A percentile compares a stretch with the other conserved stretches of the same genome.
These are phyloP conservation scores for Pestalotiopsis sp. DNA, from an alignment of 2,329 filamentous ascomycete species.

Conservation along the genomic window DNA sequence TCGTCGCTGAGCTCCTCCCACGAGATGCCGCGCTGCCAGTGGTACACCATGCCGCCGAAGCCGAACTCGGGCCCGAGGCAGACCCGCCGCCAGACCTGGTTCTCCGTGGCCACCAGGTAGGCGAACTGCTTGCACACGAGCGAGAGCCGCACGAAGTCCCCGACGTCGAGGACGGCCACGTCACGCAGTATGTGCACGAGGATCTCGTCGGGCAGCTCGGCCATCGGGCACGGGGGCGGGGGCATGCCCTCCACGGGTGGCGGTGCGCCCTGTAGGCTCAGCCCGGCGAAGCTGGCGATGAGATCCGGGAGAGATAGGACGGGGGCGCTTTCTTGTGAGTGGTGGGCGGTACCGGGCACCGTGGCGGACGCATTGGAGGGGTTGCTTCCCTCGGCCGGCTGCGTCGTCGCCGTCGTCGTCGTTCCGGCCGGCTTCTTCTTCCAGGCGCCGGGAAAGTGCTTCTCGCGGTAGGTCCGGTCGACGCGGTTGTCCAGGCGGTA, in stretches of 20 bases:
- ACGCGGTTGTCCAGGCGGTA: conserved; percentile 88
- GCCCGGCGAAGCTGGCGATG: conserved; percentile 71
- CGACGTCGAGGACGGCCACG: conserved; percentile 73
- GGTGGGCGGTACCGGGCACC: conserved; percentile 55
- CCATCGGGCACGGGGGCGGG: conserved; percentile 78
- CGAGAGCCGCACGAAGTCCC: conserved; percentile 73
- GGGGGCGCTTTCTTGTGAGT: conserved; percentile 56
- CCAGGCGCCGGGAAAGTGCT: conserved; percentile 76
- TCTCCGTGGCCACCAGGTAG: conserved; percentile 81
- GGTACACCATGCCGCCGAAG: conserved; percentile 81
- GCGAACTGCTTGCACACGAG: conserved; percentile 87
- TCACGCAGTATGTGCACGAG: conserved; percentile 76
- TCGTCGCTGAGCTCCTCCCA: conserved; percentile 52
- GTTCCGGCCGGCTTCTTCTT: conserved; percentile 38
- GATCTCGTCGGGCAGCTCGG: conserved; percentile 79
- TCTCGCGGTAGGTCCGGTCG: conserved; percentile 84
- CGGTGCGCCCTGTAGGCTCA: conserved; percentile 68
- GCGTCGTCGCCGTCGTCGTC: conserved; percentile 2
- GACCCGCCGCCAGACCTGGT: conserved; percentile 81
- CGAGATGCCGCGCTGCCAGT: conserved; percentile 65
- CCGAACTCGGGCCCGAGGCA: conserved; percentile 73
- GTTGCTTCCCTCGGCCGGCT: conserved; percentile 19
- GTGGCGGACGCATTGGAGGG: conserved; percentile 48
- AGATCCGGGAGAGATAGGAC: conserved; percentile 64
- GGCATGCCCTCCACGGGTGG: conserved; percentile 72